Base-by-base conservation (phyloP, 352 stramenopile genomes). In the Saprolegnia parasitica region DNA sequence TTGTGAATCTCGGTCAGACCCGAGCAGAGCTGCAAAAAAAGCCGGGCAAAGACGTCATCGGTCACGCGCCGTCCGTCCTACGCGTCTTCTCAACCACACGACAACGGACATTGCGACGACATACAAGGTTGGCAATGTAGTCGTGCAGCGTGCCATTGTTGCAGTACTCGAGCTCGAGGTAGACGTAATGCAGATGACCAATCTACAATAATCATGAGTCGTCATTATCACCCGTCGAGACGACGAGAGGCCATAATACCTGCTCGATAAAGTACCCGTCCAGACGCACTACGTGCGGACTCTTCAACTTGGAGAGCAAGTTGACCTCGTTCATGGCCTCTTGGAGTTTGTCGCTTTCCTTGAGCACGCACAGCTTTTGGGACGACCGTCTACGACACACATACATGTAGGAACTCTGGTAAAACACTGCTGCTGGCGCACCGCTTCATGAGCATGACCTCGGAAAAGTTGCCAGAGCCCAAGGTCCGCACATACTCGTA, bases 151-250 rank as follows among this genome's bases (percentile, higher is more conserved):
- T 82, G 5, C 86, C 84, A 23, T 73, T 62, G 56, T 89, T 83
- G 62, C 85, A 93, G 46, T 79, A 91, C 72, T 93, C 86, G 79
- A 92, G 90, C 66, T 89, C 83, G 42, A 93, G 89, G 78, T 92
- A 93, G 20, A 81, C 81, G 73, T 91, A 90, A 54, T 86, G 81
- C 35, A 81, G 76, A 32, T 90, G 82, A 3, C 79, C 84, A n/a
- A 93, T 79, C 49, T 89, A 54, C 15, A 8, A 35, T 5, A n/a
- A n/a, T n/a, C n/a, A n/a, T n/a, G 8, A 8, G 32, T 58, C 23
- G 32, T 58, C 23, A 16, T 58, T 8, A 58, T 8, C 8, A 16
- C 39, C 39, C 39, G n/a, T n/a, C n/a, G n/a, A n/a, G n/a, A n/a
- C 15, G 8, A 15, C 24, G 52, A 16, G 52, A 32, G 8, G 24